These are phyloP conservation scores for Myxozyma neotropica DNA, from an alignment of 805 yeast species.

Conservation along the genomic window DNA sequence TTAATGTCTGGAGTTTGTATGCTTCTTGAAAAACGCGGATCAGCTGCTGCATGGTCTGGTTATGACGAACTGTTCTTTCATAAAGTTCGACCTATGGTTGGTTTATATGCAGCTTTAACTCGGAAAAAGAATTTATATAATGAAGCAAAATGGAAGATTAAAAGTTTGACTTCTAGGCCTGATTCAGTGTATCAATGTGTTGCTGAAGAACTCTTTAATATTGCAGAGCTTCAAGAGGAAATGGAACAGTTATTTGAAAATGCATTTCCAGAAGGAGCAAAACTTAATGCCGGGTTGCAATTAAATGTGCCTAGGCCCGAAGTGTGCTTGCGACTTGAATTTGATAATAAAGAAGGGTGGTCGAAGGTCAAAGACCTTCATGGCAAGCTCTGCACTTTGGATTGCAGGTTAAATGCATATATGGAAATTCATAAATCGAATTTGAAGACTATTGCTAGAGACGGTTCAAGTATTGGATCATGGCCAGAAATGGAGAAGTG, in stretches of 20 bases:
- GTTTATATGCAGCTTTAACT: no score
- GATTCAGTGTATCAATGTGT: no score
- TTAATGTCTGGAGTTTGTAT: not conserved
- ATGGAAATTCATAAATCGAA: not conserved
- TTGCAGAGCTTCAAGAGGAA: no score
- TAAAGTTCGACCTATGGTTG: not conserved
- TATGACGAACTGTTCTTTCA: not conserved
- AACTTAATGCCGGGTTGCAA: not conserved
- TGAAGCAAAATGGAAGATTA: no score
- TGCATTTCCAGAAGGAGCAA: not conserved
- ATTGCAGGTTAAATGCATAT: not conserved
- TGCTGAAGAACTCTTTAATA: no score
- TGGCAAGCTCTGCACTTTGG: not conserved
- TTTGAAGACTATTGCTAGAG: no score
- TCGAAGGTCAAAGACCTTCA: not conserved
- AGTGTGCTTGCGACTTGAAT: not conserved
- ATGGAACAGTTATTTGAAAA: no score
- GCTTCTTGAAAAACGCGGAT: not conserved
- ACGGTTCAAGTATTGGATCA: no score
- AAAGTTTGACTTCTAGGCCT: no score
- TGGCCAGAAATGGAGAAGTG: no score
- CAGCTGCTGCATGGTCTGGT: not conserved
- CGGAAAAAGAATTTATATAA: no score
- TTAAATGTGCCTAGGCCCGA: not conserved
- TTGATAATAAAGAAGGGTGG: not conserved